These are phyloP conservation scores for Pseudocercospora fijiensis DNA, from an alignment of 2,329 filamentous ascomycete species.

Conservation along the genomic window DNA sequence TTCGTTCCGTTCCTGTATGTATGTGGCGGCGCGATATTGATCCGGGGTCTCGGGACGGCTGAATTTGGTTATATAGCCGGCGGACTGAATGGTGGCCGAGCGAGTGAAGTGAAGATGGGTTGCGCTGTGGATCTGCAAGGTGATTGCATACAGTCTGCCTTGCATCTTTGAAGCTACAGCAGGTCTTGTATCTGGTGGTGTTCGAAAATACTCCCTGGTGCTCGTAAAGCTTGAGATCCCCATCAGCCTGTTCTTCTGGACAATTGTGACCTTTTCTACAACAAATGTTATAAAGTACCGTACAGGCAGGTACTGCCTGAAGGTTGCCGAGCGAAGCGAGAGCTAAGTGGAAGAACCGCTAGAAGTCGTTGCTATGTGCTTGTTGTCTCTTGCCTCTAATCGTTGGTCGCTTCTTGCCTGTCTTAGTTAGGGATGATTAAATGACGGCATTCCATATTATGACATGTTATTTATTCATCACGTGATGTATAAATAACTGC, in stretches of 20 bases:
- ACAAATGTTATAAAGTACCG: conserved; percentile 57
- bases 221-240: conserved; percentile 64
- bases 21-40: neutral
- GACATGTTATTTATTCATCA: too few relatives aligned
- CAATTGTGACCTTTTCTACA: conserved; percentile 61
- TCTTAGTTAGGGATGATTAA: too few relatives aligned
- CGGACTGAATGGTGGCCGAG: neutral
- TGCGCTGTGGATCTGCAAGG: conserved; percentile 65
- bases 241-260: conserved; percentile 68
- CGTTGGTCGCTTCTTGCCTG: too few relatives aligned
- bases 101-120: conserved; percentile 52
- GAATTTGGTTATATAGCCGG: neutral
- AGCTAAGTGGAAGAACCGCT: too few relatives aligned
- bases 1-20: neutral
- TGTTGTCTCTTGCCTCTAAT: too few relatives aligned
- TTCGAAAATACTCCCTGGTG: conserved; percentile 68
- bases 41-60: neutral
- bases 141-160: conserved; percentile 62
- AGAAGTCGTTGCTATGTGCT: too few relatives aligned
- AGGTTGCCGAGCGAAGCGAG: too few relatives aligned
- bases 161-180: conserved; percentile 66
- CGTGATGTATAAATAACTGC: too few relatives aligned
- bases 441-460: too few relatives aligned
- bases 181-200: conserved; percentile 67
- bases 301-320: too few relatives aligned